Conservation (phyloP, 108 stramenopile species). For the Skeletonema menzelii region DNA sequence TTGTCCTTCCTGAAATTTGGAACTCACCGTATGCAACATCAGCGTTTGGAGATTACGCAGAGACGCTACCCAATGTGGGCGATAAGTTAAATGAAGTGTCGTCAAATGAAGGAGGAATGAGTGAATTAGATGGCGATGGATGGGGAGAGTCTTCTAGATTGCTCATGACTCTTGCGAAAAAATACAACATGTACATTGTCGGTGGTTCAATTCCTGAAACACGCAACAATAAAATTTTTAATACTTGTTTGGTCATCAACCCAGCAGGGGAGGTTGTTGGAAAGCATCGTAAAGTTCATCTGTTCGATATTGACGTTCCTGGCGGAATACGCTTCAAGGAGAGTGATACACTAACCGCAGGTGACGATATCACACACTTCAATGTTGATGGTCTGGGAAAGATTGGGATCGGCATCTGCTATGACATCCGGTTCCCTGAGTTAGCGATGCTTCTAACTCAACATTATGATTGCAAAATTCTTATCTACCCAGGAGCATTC, state of each 20-base stretch:
- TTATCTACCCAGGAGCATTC: slow-evolving; percentile 98
- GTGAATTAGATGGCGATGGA: neutral
- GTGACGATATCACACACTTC: slow-evolving; percentile 74
- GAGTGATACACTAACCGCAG: slow-evolving; percentile 90
- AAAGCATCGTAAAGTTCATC: slow-evolving; percentile 96
- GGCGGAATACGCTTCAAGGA: slow-evolving; percentile 96
- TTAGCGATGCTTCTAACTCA: slow-evolving; percentile 90
- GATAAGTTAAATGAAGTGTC: slow-evolving; percentile 16
- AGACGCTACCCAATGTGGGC: slow-evolving; percentile 77
- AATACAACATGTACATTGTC: slow-evolving; percentile 83
- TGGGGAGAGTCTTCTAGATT: slow-evolving; percentile 56
- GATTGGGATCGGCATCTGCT: slow-evolving; percentile 98
- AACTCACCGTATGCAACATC: slow-evolving; percentile 97
- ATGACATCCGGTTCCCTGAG: slow-evolving; percentile 99
- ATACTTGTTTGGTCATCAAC: slow-evolving; percentile 85
- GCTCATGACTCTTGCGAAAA: slow-evolving; percentile 63
- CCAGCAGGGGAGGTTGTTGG: slow-evolving; percentile 79
- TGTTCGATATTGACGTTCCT: slow-evolving; percentile 99
- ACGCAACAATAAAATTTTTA: slow-evolving; percentile 74
- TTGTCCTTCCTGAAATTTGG: slow-evolving; percentile 97
- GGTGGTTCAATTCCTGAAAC: slow-evolving; percentile 98
- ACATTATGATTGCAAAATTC: slow-evolving; percentile 69
- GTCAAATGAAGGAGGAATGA: neutral
- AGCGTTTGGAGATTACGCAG: slow-evolving; percentile 96
- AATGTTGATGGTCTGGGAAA: slow-evolving; percentile 74